Percentiles rank a stretch among this genome's conserved stretches.
These are phyloP conservation scores for Cyberlindnera samutprakarnensis DNA, from an alignment of 805 yeast genomes.

Conservation along the genomic window DNA sequence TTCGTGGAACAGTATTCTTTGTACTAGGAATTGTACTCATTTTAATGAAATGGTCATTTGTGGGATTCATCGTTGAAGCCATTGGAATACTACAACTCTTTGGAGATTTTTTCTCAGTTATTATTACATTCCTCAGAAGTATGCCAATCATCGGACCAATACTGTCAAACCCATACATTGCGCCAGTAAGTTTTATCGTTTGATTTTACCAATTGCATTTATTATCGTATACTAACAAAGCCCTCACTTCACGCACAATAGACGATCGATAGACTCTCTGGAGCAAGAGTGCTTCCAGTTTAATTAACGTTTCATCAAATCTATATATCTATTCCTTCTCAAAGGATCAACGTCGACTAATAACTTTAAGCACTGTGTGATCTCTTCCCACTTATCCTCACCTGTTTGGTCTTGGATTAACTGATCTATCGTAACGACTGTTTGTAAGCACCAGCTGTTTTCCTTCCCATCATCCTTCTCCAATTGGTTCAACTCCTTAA, in stretches of 20 bases:
- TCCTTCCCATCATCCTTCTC: constrained; percentile 66
- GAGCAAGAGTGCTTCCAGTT: constrained; percentile 61
- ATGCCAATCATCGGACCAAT: constrained; percentile 84
- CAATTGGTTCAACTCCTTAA: constrained; percentile 59
- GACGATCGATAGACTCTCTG: constrained; percentile 49
- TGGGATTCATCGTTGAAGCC: constrained; percentile 79
- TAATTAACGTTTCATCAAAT: constrained; percentile 24
- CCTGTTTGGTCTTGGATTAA: constrained; percentile 19
- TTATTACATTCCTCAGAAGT: constrained; percentile 79
- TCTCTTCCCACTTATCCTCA: constrained; percentile 22
- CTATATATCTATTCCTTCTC: constrained; percentile 51
- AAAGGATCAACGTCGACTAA: constrained; percentile 56
- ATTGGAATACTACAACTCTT: constrained; percentile 87
- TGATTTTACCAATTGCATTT: not conserved
- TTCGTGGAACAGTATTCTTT: constrained; percentile 82
- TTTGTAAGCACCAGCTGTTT: constrained; percentile 72
- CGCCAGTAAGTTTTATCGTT: constrained; percentile 41
- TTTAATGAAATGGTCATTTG: constrained; percentile 64
- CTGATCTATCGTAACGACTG: constrained; percentile 39
- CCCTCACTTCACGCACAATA: too few species aligned
- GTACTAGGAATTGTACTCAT: constrained; percentile 69
- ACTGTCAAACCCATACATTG: constrained; percentile 71
- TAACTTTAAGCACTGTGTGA: constrained; percentile 29
- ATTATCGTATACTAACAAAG: too few species aligned
- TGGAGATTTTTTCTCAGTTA: constrained; percentile 86